Conservation (phyloP, 208 protist species). For the Phytomonas sp. region DNA sequence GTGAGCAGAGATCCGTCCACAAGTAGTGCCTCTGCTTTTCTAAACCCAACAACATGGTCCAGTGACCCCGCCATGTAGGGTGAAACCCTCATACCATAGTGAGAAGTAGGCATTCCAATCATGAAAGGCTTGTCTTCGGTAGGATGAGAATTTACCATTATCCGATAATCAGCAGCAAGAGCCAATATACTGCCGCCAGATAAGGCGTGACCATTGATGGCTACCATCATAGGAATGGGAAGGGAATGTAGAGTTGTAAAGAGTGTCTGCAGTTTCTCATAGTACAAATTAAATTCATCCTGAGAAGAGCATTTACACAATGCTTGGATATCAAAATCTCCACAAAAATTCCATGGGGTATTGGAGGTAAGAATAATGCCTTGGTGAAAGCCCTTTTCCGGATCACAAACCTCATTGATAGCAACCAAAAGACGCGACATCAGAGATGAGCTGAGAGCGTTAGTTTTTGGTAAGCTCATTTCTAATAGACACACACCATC, state of each 20-base stretch:
- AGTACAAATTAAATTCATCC: constrained; percentile 48
- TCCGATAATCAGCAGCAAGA: constrained; percentile 59
- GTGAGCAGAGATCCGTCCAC: constrained; percentile 29
- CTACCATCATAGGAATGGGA: constrained; percentile 52
- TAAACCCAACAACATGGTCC: constrained; percentile 53
- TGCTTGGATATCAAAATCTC: constrained; percentile 50
- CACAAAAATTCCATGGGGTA: constrained; percentile 39
- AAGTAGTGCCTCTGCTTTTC: constrained; percentile 48
- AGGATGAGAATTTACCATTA: constrained; percentile 44
- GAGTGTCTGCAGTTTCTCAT: constrained; percentile 57
- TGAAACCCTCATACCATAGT: constrained; percentile 56
- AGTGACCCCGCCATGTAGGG: constrained; percentile 54
- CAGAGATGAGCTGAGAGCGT: constrained; percentile 36
- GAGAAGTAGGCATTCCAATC: constrained; percentile 59
- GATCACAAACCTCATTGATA: constrained; percentile 43
- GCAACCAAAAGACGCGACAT: constrained; percentile 31
- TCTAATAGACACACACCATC: background rate
- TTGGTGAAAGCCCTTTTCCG: constrained; percentile 30
- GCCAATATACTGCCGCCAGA: constrained; percentile 63
- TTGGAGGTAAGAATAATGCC: constrained; percentile 64
- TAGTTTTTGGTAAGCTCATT: constrained; percentile 11
- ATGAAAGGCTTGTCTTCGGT: constrained; percentile 11
- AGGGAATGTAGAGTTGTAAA: constrained; percentile 63
- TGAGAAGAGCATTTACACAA: constrained; percentile 22
- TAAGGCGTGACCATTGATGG: constrained; percentile 60